A percentile compares a stretch with the other conserved stretches of the same genome.
phyloP scores from a whole-genome alignment of 306 rosid genomes.

The Rosa persica region DNA sequence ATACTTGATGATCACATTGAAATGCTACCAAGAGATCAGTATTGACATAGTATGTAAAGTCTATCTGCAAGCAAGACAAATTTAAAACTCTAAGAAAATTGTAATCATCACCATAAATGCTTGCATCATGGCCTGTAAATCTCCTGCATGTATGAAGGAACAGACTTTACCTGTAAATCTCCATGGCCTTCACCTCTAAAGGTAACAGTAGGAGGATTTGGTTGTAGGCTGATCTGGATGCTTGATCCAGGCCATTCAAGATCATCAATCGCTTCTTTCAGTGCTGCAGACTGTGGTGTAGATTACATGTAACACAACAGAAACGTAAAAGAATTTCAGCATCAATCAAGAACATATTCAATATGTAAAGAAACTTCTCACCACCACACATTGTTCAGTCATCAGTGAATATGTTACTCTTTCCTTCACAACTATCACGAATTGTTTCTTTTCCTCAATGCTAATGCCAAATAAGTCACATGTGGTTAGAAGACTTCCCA shows the following conservation, averaged over 20 bases:
- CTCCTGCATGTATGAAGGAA: constrained; percentile 20
- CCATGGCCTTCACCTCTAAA: constrained; percentile 95
- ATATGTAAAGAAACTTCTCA: background rate
- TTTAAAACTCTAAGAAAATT: background rate
- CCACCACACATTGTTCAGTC: background rate
- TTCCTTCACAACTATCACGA: background rate
- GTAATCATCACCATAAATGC: background rate
- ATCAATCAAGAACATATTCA: background rate
- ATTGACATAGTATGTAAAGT: constrained; percentile 71
- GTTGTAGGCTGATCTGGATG: constrained; percentile 69
- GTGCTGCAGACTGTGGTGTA: constrained; percentile 65
- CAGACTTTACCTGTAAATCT: constrained; percentile 69
- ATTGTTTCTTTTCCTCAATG: background rate
- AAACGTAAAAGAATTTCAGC: background rate
- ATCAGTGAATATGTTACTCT: background rate
- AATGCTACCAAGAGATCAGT: constrained; percentile 83
- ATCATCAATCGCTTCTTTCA: constrained; percentile 95
- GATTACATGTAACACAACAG: constrained; percentile 17
- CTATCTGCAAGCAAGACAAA: constrained; percentile 55
- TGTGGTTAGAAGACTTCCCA: background rate
- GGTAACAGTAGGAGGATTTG: constrained; percentile 74
- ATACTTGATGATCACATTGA: constrained; percentile 67
- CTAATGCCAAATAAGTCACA: background rate
- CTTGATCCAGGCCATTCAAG: constrained; percentile 99
- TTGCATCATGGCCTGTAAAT: too few species aligned